Evolutionary conservation across 2,329 filamentous ascomycete genomes (phyloP).

Genomic region (Venturia oleaginea): DNA sequence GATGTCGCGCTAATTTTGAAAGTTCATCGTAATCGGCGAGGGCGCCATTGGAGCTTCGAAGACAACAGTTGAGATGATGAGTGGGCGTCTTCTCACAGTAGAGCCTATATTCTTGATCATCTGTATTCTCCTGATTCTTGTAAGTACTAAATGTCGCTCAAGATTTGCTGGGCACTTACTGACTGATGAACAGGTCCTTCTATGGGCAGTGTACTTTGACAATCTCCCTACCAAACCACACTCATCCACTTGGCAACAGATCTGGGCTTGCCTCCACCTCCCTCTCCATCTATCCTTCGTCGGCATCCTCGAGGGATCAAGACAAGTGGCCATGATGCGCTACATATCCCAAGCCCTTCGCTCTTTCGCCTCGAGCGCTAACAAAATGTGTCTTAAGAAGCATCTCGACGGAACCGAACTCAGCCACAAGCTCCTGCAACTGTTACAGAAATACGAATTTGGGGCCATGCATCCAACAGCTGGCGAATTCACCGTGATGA

Average conservation of each 20-base stretch:
- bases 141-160: not conserved
- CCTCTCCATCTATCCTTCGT: constrained; percentile 24
- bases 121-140: not conserved
- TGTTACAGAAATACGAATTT: constrained; percentile 1
- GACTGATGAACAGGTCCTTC: constrained; percentile 17
- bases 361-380: not conserved
- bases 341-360: constrained; percentile 1
- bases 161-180: not conserved
- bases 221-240: constrained; percentile 24
- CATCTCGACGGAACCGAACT: constrained; percentile 3
- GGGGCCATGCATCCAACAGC: constrained; percentile 1
- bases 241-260: constrained; percentile 25
- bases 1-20: not conserved
- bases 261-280: constrained; percentile 26
- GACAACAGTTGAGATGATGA: constrained; percentile 5
- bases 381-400: constrained; percentile 1
- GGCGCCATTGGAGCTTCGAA: constrained; percentile 2
- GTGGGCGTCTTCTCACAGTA: not conserved
- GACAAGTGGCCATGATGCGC: constrained; percentile 5
- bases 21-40: constrained; percentile 2
- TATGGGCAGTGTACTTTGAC: constrained; percentile 29
- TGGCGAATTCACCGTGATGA: not conserved
- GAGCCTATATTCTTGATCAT: constrained; percentile 1
- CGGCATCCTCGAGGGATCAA: constrained; percentile 22
- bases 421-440: not conserved